These are phyloP conservation scores for Artemisia annua DNA, from an alignment of 129 eudicot species.

Conservation along the genomic window DNA sequence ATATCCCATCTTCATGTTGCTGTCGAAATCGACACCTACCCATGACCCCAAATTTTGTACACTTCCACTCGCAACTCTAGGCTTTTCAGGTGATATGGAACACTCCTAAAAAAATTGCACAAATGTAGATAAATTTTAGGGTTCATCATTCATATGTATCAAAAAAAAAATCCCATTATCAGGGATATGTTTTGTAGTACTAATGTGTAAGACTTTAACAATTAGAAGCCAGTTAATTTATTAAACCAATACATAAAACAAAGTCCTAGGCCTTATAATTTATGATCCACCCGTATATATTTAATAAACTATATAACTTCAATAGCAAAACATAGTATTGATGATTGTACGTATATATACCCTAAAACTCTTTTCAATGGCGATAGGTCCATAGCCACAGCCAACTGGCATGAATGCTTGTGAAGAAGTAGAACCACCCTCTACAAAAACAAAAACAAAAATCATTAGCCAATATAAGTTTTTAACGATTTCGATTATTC, in stretches of 20 bases:
- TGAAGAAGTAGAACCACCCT: slow-evolving; percentile 51
- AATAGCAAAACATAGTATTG: no score
- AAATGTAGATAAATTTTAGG: background rate
- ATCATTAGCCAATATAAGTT: background rate
- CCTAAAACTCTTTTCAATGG: slow-evolving; percentile 87
- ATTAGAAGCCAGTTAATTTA: no score
- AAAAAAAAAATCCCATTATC: background rate
- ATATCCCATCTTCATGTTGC: slow-evolving; percentile 29
- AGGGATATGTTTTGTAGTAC: background rate
- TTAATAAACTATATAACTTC: no score
- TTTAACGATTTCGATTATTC: background rate
- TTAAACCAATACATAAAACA: no score
- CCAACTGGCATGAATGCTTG: slow-evolving; percentile 39
- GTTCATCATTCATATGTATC: background rate
- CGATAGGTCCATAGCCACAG: slow-evolving; percentile 69
- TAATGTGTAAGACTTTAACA: background rate
- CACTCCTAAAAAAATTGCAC: slow-evolving; percentile 51
- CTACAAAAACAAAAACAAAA: slow-evolving; percentile 24
- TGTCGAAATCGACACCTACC: slow-evolving; percentile 41
- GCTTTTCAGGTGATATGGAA: slow-evolving; percentile 61
- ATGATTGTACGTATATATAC: slow-evolving; percentile 39
- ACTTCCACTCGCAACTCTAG: slow-evolving; percentile 28
- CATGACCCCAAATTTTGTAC: slow-evolving; percentile 45
- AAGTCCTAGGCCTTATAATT: no score
- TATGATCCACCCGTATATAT: no score